Evolutionary conservation across 345 rosid species (phyloP).

Genomic region (Geranium rotundifolium): DNA sequence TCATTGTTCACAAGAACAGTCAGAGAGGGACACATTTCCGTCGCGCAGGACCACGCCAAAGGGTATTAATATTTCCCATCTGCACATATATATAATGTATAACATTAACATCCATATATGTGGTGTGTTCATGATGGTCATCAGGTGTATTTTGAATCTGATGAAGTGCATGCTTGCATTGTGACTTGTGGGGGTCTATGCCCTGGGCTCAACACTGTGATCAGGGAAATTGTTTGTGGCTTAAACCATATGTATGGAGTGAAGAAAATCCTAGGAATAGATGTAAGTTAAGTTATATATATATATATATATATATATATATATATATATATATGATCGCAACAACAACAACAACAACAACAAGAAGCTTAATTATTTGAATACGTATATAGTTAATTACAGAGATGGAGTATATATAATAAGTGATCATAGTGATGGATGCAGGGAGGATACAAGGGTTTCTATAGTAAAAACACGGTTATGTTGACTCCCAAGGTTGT

Average conservation of each 20-base stretch:
- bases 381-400: no score
- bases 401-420: no score
- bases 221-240: slow-evolving; percentile 46
- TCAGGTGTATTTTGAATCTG: slow-evolving; percentile 69
- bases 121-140: neutral
- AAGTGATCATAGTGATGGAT: no score
- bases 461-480: slow-evolving; percentile 70
- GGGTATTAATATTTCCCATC: slow-evolving; percentile 22
- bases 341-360: no score
- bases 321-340: no score
- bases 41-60: slow-evolving; percentile 93
- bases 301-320: no score
- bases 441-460: slow-evolving; percentile 90
- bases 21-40: slow-evolving; percentile 73
- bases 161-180: slow-evolving; percentile 78
- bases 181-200: slow-evolving; percentile 95
- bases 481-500: slow-evolving; percentile 53
- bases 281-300: slow-evolving; percentile 32
- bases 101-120: no score
- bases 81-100: neutral
- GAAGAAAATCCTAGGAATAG: slow-evolving; percentile 62
- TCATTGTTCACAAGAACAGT: slow-evolving; percentile 38
- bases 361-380: no score
- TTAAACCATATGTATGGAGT: slow-evolving; percentile 78
- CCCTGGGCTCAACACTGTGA: no score